Evolutionary conservation across 352 stramenopile species (phyloP).

Genomic region (Lagenidium giganteum): DNA sequence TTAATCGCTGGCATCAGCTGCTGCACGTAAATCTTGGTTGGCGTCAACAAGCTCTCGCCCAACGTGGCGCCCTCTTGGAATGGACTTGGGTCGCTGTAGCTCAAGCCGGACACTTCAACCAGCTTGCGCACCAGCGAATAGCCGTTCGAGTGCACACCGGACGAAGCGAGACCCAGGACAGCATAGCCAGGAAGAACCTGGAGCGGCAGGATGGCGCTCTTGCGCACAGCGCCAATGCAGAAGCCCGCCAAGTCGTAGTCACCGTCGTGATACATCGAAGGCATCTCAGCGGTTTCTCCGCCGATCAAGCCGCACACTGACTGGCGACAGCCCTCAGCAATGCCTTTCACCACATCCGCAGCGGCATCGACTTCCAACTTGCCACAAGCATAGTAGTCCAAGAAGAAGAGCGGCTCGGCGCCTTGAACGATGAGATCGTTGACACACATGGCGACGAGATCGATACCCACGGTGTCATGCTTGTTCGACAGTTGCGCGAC

Average conservation of each 20-base stretch:
- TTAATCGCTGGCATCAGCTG: slow-evolving; percentile 78
- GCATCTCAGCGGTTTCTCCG: slow-evolving; percentile 98
- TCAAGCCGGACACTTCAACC: slow-evolving; percentile 87
- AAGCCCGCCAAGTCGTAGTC: slow-evolving; percentile 99
- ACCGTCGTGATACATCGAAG: slow-evolving; percentile 97
- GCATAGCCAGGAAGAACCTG: slow-evolving; percentile 88
- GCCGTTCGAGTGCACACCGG: slow-evolving; percentile 98
- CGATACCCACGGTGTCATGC: slow-evolving; percentile 96
- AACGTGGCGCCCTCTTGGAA: slow-evolving; percentile 84
- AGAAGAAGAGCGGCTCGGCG: slow-evolving; percentile 99
- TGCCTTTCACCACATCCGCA: slow-evolving; percentile 94
- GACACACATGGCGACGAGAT: slow-evolving; percentile 99
- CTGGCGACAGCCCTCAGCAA: slow-evolving; percentile 96
- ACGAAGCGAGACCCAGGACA: slow-evolving; percentile 94
- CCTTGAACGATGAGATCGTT: slow-evolving; percentile 99
- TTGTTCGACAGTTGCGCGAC: slow-evolving; percentile 84
- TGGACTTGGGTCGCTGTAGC: slow-evolving; percentile 72
- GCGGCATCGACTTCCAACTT: slow-evolving; percentile 95
- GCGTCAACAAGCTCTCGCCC: slow-evolving; percentile 93
- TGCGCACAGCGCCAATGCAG: slow-evolving; percentile 93
- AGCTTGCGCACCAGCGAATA: slow-evolving; percentile 98
- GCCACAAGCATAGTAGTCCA: slow-evolving; percentile 99
- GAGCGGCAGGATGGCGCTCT: slow-evolving; percentile 81
- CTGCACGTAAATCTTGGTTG: slow-evolving; percentile 98
- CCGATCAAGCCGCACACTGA: slow-evolving; percentile 95